These are phyloP conservation scores for Clarireedia monteithiana DNA, from an alignment of 2,329 filamentous ascomycete genomes.

Conservation along the genomic window DNA sequence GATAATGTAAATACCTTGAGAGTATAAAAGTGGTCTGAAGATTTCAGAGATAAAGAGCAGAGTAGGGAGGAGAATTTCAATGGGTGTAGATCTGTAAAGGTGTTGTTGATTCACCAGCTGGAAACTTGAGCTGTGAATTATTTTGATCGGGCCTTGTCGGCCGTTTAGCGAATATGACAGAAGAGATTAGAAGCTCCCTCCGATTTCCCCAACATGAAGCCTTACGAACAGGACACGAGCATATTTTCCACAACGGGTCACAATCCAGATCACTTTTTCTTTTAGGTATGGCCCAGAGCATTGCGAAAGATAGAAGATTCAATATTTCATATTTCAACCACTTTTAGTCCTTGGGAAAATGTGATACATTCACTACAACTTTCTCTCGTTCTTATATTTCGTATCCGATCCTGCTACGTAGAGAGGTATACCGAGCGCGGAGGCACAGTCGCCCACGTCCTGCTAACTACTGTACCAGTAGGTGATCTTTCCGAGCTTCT, in stretches of 20 bases:
- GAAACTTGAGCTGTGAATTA: neutral
- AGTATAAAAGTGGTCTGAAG: neutral
- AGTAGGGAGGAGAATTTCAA: neutral
- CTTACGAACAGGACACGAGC: too few species aligned
- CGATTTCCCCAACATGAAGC: neutral
- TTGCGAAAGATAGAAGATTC: neutral
- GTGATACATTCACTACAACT: too few species aligned
- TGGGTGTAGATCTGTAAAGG: neutral
- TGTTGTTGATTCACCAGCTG: too few species aligned
- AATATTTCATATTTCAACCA: neutral
- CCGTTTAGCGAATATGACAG: slow-evolving; percentile 9
- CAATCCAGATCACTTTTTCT: too few species aligned
- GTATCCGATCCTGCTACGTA: too few species aligned
- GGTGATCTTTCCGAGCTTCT: neutral
- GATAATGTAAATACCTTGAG: neutral
- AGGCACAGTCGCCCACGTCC: neutral
- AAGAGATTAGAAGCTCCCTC: slow-evolving; percentile 5
- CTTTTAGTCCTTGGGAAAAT: neutral
- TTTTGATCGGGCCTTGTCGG: slow-evolving; percentile 6
- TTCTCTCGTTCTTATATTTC: too few species aligned
- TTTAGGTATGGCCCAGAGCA: too few species aligned
- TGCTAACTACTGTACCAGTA: too few species aligned
- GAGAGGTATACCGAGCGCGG: too few species aligned
- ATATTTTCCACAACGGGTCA: too few species aligned
- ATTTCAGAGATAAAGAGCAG: neutral